These are phyloP conservation scores for Phyllosticta paracitricarpa DNA, from an alignment of 2,329 filamentous ascomycete genomes.

Conservation along the genomic window DNA sequence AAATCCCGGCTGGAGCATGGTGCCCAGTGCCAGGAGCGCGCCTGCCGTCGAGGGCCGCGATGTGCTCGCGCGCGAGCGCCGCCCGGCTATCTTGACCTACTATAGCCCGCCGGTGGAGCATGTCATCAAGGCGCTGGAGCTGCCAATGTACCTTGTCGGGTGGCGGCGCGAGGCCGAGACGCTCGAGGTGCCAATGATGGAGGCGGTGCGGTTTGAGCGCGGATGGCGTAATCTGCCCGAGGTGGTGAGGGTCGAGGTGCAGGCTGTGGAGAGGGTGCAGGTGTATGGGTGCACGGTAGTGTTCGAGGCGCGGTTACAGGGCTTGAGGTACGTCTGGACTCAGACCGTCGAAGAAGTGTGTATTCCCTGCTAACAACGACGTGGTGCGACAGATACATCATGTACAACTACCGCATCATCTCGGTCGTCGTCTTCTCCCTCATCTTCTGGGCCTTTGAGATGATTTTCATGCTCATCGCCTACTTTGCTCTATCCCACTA, in stretches of 20 bases:
- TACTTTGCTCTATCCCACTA: constrained; percentile 50
- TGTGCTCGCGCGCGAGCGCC: constrained; percentile 16
- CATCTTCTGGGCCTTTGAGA: constrained; percentile 68
- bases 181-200: constrained; percentile 61
- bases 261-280: constrained; percentile 60
- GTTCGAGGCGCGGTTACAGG: constrained; percentile 65
- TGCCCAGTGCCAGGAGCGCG: not conserved
- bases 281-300: constrained; percentile 61
- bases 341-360: not conserved
- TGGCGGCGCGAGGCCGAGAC: constrained; percentile 53
- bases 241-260: constrained; percentile 54
- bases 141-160: constrained; percentile 61
- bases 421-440: constrained; percentile 59
- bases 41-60: not conserved
- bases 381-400: constrained; percentile 52
- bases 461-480: constrained; percentile 53
- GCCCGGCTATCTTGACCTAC: constrained; percentile 74
- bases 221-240: constrained; percentile 46
- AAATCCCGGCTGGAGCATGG: not conserved
- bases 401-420: constrained; percentile 71
- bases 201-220: constrained; percentile 55
- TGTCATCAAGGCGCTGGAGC: constrained; percentile 49
- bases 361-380: not conserved
- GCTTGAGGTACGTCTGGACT: constrained; percentile 47
- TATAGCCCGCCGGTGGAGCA: constrained; percentile 57